phyloP scores from a whole-genome alignment of 495 filamentous ascomycete genomes.

The Aspergillus panamensis region DNA sequence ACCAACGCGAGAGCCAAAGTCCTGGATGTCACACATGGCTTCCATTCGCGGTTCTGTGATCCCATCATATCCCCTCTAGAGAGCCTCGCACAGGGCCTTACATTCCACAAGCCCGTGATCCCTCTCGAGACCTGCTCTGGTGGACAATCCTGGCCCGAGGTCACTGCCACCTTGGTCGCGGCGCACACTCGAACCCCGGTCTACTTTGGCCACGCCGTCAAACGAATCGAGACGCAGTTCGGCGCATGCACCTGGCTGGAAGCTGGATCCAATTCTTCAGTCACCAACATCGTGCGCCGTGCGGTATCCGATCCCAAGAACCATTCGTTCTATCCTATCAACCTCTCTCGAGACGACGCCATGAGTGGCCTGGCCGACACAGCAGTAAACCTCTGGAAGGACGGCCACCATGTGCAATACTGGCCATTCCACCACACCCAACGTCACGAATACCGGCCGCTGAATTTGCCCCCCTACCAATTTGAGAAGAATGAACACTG shows the following conservation, averaged over 20 bases:
- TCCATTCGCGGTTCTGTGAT: not conserved
- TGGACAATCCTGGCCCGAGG: slow-evolving; percentile 7
- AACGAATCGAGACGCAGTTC: slow-evolving; percentile 25
- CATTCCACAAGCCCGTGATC: slow-evolving; percentile 28
- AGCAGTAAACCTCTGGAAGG: no score
- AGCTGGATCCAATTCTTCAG: slow-evolving; percentile 34
- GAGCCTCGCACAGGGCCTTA: slow-evolving; percentile 24
- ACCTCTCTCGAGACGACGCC: no score
- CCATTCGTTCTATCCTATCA: no score
- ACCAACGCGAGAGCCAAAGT: slow-evolving; percentile 1
- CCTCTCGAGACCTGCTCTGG: slow-evolving; percentile 28
- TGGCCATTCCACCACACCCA: slow-evolving; percentile 31
- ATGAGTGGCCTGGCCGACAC: no score
- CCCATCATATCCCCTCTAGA: slow-evolving; percentile 18
- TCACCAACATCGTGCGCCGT: slow-evolving; percentile 30
- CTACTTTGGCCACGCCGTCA: slow-evolving; percentile 39
- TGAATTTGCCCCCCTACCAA: slow-evolving; percentile 37
- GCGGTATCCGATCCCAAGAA: slow-evolving; percentile 12
- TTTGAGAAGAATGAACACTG: slow-evolving; percentile 36
- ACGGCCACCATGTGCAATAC: slow-evolving; percentile 24
- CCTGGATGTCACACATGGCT: no score
- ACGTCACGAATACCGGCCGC: not conserved
- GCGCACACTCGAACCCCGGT: slow-evolving; percentile 39
- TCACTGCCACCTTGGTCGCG: slow-evolving; percentile 20
- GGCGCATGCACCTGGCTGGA: slow-evolving; percentile 35